A percentile compares a stretch with the other conserved stretches of the same genome.
These are phyloP conservation scores for Chamaecrista fasciculata DNA, from an alignment of 306 rosid species.

Conservation along the genomic window DNA sequence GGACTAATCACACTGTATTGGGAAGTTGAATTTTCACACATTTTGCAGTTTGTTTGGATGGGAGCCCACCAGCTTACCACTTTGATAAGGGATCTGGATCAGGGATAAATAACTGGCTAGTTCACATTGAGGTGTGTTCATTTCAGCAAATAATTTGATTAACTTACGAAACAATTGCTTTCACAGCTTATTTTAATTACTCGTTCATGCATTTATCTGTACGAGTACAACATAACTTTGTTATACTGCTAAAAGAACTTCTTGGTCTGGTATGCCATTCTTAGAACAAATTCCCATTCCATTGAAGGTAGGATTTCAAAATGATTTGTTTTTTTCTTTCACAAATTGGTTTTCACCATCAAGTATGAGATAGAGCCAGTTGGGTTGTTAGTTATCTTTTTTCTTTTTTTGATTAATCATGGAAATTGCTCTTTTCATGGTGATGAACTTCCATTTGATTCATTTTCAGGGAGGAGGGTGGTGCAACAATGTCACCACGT, in stretches of 20 bases:
- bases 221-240: not conserved
- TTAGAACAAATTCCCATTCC: not conserved
- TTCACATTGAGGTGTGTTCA: conserved; percentile 75
- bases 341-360: not conserved
- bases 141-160: conserved; percentile 26
- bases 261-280: not conserved
- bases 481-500: conserved; percentile 88
- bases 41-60: conserved; percentile 89
- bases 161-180: conserved; percentile 9
- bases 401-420: not conserved
- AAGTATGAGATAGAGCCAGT: not conserved
- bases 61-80: conserved; percentile 96
- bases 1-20: not conserved
- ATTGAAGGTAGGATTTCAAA: not conserved
- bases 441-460: conserved; percentile 20
- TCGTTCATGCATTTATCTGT: not conserved
- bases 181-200: not conserved
- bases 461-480: conserved; percentile 88
- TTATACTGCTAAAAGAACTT: not conserved
- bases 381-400: not conserved
- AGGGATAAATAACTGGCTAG: conserved; percentile 82
- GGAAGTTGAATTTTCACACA: conserved; percentile 20
- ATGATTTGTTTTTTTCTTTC: not conserved
- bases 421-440: not conserved
- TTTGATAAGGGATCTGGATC: conserved; percentile 65